These are phyloP conservation scores for Leucocoprinus leucothites DNA, from an alignment of 768 basidiomycete genomes.

Conservation along the genomic window DNA sequence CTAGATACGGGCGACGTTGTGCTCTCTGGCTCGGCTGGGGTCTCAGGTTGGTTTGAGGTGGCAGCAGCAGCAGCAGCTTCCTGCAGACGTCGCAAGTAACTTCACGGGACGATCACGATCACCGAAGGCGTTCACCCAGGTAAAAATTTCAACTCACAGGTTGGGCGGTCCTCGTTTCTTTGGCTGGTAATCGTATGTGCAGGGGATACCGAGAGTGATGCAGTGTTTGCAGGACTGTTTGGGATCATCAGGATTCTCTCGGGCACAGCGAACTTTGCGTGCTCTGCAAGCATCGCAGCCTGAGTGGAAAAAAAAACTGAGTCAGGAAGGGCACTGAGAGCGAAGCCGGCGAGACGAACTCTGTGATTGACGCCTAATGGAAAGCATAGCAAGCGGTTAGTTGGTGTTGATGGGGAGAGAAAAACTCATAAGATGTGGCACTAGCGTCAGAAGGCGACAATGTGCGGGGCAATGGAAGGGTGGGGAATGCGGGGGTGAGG, in stretches of 20 bases:
- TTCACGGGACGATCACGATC: constrained; percentile 24
- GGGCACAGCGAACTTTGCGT: constrained; percentile 81
- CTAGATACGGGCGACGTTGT: constrained; percentile 45
- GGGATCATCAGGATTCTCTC: constrained; percentile 74
- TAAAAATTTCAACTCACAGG: constrained; percentile 52
- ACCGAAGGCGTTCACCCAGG: neutral
- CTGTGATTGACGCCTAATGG: constrained; percentile 75
- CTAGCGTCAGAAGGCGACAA: constrained; percentile 20
- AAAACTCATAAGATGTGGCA: constrained; percentile 21
- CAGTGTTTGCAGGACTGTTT: constrained; percentile 88
- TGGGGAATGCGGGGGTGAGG: constrained; percentile 41
- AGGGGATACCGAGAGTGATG: constrained; percentile 73
- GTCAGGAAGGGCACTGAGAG: constrained; percentile 10
- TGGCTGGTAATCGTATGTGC: constrained; percentile 91
- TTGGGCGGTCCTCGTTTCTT: constrained; percentile 94
- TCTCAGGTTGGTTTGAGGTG: constrained; percentile 27
- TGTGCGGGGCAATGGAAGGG: constrained; percentile 30
- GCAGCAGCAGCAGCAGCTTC: constrained; percentile 66
- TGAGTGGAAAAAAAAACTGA: constrained; percentile 25
- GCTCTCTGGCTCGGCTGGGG: constrained; percentile 38
- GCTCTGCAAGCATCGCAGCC: constrained; percentile 87
- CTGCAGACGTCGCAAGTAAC: constrained; percentile 77
- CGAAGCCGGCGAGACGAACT: constrained; percentile 44
- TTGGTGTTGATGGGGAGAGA: constrained; percentile 29
- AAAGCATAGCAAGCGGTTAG: constrained; percentile 27